Evolutionary conservation across 768 basidiomycete species (phyloP), one percentile per base, ranked within the genome.

Genomic region (Pulveroboletus sp.): DNA sequence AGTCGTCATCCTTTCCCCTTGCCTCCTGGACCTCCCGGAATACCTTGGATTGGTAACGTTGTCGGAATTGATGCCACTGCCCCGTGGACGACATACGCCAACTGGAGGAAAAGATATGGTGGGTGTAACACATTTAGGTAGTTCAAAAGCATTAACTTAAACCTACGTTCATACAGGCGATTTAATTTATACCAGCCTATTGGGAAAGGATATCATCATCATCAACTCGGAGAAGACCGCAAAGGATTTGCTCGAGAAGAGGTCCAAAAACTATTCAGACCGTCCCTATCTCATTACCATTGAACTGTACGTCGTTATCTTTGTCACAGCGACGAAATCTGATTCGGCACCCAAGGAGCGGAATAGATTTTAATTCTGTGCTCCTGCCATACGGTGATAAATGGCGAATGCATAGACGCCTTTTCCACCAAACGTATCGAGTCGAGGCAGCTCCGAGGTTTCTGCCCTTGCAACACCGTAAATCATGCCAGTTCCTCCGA

Each of bases 11-110:
- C 17, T 16, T 19, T 31, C 6, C 37, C 43, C 3, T 20, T 46
- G 6, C 37, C 49, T 5, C 49, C 49, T 6, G 37, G 49, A 9
- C 49, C 44, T 5, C 30, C 37, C 6, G 37, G 49, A 6, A 16
- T 50, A 26, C 43, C 49, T 19, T 50, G 49, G 49, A 13, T 45
- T 2, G 43, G 49, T 10, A 45, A 40, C 14, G 39, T 40, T 4
- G n/a, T 40, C 23, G 24, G 39, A 9, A n/a, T 26, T 17, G 16
- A 27, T 24, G 16, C 24, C n/a, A 40, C 16, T 26, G 39, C 24
- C 4, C 39, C 39, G 7, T 26, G 24, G 39, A 26, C 14, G 8
- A 40, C 24, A 40, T 40, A 40, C 26, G 39, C 24, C n/a, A 24
- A 40, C 13, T 40, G 39, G 23, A 24, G 23, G 14, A 40, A 16